These are phyloP conservation scores for Pseudopithomyces chartarum DNA, from an alignment of 2,329 filamentous ascomycete species.

Conservation along the genomic window DNA sequence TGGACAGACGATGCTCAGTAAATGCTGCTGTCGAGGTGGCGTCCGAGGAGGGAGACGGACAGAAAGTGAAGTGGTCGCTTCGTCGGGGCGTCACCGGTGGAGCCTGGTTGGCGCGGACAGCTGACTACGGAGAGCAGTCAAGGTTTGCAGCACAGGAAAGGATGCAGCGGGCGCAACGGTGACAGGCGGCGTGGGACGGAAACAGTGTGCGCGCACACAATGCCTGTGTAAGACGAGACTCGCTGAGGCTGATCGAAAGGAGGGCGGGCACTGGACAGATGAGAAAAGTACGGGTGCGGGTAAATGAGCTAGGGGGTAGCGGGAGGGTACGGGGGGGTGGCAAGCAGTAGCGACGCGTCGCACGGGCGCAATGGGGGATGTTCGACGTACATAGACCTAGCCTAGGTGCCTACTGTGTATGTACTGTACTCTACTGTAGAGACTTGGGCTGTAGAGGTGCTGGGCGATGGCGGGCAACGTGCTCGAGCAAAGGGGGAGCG, in stretches of 20 bases:
- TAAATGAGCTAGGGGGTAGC: slow-evolving; percentile 39
- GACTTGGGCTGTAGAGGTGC: not conserved
- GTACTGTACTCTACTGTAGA: too few relatives aligned
- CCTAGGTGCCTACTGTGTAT: too few relatives aligned
- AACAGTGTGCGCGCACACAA: slow-evolving; percentile 28
- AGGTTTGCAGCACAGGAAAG: slow-evolving; percentile 21
- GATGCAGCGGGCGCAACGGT: slow-evolving; percentile 23
- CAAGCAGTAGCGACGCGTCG: slow-evolving; percentile 14
- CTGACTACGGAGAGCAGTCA: slow-evolving; percentile 30
- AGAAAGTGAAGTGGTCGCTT: slow-evolving; percentile 15
- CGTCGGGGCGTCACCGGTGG: slow-evolving; percentile 18
- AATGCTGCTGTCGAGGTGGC: slow-evolving; percentile 17
- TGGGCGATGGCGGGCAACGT: slow-evolving; percentile 22
- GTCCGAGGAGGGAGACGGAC: slow-evolving; percentile 1
- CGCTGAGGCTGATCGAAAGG: slow-evolving; percentile 17
- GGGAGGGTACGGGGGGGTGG: slow-evolving; percentile 22
- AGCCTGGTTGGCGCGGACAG: slow-evolving; percentile 22
- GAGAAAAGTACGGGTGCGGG: slow-evolving; percentile 28
- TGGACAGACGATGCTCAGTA: slow-evolving; percentile 25
- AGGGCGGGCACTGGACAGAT: slow-evolving; percentile 23
- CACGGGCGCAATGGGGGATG: slow-evolving; percentile 14
- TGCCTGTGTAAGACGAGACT: slow-evolving; percentile 11
- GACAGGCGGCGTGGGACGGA: slow-evolving; percentile 31
- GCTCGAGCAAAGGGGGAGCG: slow-evolving; percentile 6
- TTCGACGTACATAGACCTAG: not conserved